phyloP scores from a whole-genome alignment of 306 rosid species.

The Ziziphus jujuba region DNA sequence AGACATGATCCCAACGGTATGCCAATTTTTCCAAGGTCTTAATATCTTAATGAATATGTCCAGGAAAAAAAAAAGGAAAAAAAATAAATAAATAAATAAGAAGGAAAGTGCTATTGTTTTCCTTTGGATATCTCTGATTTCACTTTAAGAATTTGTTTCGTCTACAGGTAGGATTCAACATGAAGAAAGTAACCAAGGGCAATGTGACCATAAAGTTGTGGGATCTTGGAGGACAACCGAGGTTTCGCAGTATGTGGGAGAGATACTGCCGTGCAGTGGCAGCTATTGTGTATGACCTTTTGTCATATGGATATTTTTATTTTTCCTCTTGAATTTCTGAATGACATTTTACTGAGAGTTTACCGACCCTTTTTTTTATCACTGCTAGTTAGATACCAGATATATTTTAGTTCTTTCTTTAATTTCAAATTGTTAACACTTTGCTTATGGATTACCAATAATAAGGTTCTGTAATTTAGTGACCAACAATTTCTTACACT shows the following conservation, averaged over 20 bases:
- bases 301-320: neutral
- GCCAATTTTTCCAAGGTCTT: neutral
- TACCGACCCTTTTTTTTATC: neutral
- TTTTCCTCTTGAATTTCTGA: no score
- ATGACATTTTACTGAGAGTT: no score
- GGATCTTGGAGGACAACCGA: slow-evolving; percentile 80
- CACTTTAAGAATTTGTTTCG: neutral
- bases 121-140: neutral
- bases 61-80: no score
- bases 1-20: slow-evolving; percentile 82
- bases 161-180: slow-evolving; percentile 62
- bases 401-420: neutral
- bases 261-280: slow-evolving; percentile 76
- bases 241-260: slow-evolving; percentile 80
- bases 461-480: neutral
- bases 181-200: slow-evolving; percentile 72
- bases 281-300: slow-evolving; percentile 52
- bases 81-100: no score
- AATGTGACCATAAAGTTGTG: slow-evolving; percentile 65
- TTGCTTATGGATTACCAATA: neutral
- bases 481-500: neutral
- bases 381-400: neutral
- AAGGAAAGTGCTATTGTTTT: neutral
- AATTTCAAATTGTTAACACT: neutral
- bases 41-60: neutral